Evolutionary conservation across 768 basidiomycete genomes (phyloP).

Genomic region (Tricholoma sp.): DNA sequence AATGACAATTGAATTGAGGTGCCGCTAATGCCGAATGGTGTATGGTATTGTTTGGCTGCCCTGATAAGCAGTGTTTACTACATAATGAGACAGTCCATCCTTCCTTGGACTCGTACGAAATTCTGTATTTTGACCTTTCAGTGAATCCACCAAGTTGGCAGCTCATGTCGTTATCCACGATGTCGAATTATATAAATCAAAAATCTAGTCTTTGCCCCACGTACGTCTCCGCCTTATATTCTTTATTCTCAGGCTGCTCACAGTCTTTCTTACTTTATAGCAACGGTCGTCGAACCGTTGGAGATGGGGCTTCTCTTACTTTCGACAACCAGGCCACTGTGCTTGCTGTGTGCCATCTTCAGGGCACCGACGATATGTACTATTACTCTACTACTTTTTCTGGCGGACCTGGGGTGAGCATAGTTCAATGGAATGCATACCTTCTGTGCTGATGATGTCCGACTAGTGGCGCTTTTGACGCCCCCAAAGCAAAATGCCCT

Average conservation of each 20-base stretch:
- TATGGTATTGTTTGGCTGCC: conserved; percentile 4
- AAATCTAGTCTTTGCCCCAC: conserved; percentile 95
- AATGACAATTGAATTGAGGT: conserved; percentile 8
- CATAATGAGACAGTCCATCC: conserved; percentile 6
- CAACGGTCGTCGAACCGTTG: conserved; percentile 96
- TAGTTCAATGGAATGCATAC: not conserved
- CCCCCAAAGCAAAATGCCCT: conserved; percentile 89
- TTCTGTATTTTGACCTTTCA: conserved; percentile 13
- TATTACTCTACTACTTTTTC: conserved; percentile 93
- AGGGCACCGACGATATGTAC: conserved; percentile 78
- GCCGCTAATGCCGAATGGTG: conserved; percentile 6
- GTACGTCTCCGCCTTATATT: conserved; percentile 38
- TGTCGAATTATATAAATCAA: conserved; percentile 67
- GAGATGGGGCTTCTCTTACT: conserved; percentile 86
- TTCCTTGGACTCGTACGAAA: conserved; percentile 7
- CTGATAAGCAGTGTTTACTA: conserved; percentile 1
- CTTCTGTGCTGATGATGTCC: conserved; percentile 5
- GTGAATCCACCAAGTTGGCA: conserved; percentile 72
- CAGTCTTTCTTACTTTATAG: conserved; percentile 32
- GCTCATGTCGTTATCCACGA: conserved; percentile 69
- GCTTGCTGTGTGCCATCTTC: conserved; percentile 80
- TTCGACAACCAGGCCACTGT: conserved; percentile 75
- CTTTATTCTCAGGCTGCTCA: not conserved
- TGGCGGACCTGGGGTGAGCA: conserved; percentile 83
- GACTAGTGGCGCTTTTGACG: conserved; percentile 92